Base-by-base conservation (phyloP, 192 early-diverging fungal genomes). In the Backusella luteola region DNA sequence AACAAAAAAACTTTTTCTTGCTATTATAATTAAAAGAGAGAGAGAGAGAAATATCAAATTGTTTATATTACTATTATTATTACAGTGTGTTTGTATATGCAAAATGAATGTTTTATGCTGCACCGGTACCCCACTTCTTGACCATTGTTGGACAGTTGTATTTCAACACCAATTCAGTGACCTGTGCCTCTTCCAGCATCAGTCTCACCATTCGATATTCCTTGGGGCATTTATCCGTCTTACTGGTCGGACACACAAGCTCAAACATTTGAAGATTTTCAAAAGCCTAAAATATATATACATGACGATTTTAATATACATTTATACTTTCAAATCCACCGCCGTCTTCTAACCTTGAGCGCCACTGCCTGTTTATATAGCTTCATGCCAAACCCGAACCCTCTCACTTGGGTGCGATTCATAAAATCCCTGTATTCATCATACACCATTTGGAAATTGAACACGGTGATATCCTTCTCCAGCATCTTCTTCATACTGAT, bases 401-500 rank as follows among this genome's bases (percentile, higher is more conserved):
- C 91, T 49, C 82, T 87, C 32, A 77, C 83, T 38, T 84, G 81
- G 2, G 85, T 80, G 69, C 81, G 81, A 36, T 85, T 89, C 92
- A 93, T 91, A 78, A 97, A 95, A 0, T 93, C 90, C 73, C 92
- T 91, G 86, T 96, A 97, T 84, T 94, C 94, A 76, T 97, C 93
- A 78, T 95, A 95, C 5, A 96, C 89, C 94, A 98, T 97, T 80
- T 94, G 93, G 87, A 98, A 98, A 74, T 96, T 98, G 78, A 95
- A 97, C 23, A 85, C 82, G 66, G 76, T 76, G n/a, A 85, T 90
- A 56, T 93, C 91, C 23, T 88, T 87, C 11, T 87, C 85, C 21
- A 92, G 79, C 46, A 94, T 76, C 34, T 93, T 89, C 73, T 90
- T 90, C 87, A 94, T 95, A 3, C 92, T 88, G 36, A 96, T 87